A percentile compares a stretch with the other conserved stretches of the same genome.
phyloP scores from a whole-genome alignment of 495 filamentous ascomycete species.

The Aspergillus campestris region DNA sequence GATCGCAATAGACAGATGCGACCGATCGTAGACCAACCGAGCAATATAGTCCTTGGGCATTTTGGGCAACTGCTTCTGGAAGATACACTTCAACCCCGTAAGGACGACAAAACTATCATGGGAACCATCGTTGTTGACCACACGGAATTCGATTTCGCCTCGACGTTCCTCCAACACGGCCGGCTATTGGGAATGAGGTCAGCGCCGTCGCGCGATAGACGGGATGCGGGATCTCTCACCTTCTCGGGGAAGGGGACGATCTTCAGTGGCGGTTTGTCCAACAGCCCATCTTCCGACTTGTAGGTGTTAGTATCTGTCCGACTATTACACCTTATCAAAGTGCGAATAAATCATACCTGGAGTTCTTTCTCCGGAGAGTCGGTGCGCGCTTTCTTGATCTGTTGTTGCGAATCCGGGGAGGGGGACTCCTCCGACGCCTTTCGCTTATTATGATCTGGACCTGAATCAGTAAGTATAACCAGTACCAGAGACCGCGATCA shows the following conservation, averaged over 20 bases:
- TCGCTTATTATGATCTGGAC: conserved; percentile 54
- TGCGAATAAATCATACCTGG: conserved; percentile 24
- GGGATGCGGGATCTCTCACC: conserved; percentile 31
- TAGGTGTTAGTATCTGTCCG: not conserved
- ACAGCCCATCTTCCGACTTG: conserved; percentile 24
- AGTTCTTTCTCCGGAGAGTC: conserved; percentile 44
- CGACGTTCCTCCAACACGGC: conserved; percentile 90
- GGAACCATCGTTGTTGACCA: conserved; percentile 92
- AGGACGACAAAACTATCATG: conserved; percentile 88
- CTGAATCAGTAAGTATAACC: conserved; percentile 5
- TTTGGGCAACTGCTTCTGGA: conserved; percentile 96
- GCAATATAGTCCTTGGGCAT: conserved; percentile 99
- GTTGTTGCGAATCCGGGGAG: conserved; percentile 44
- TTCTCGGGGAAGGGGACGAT: conserved; percentile 80
- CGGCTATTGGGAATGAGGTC: conserved; percentile 41
- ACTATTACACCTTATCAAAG: not conserved
- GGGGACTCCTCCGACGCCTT: conserved; percentile 67
- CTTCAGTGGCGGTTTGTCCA: conserved; percentile 34
- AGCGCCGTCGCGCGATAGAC: not conserved
- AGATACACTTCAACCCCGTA: conserved; percentile 94
- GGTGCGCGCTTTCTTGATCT: conserved; percentile 54
- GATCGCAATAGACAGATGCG: conserved; percentile 92
- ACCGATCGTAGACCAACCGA: conserved; percentile 91
- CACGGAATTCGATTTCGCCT: conserved; percentile 94
- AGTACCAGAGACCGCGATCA: not conserved